Evolutionary conservation across 805 yeast species (phyloP), one percentile per base, ranked within the genome.

Genomic region (Osmozyma mogii): DNA sequence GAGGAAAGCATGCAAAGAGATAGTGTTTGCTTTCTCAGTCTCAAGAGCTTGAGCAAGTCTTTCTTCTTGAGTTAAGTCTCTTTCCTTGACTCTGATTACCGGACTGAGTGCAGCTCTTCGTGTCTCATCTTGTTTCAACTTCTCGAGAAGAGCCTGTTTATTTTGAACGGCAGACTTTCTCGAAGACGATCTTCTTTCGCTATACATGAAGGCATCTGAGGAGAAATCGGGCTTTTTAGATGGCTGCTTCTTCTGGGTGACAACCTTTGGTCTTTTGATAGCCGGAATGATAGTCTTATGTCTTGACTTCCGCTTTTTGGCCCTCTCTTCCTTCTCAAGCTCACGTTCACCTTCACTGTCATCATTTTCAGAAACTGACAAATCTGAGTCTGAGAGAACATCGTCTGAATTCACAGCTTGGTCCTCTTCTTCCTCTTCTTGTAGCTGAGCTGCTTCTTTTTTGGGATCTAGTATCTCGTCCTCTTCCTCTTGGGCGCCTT

Each of bases 31-130:
- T 48, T 70, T 68, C 54, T 92, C 98, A 0, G 96, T 92, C 43
- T 78, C 81, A 26, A 77, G 61, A 1, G 98, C 97, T 50, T 85
- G 92, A n/a, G 70, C 78, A 25, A 82, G 54, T 23, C 79, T 61
- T 47, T 82, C 84, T 35, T 74, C 85, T 43, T 81, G 81, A 0
- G 92, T 80, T 46, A 75, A 58, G 58, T 75, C 75, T 11, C 53
- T 52, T 28, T 64, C 58, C 35, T 65, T 55, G 6, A 54, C 50
- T 17, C 61, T 51, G 1, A 56, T 52, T 4, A 65, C 59, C 0
- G 69, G 75, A 26, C 66, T 41, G 45, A 49, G 44, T 58, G 58
- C 50, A 64, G 72, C 54, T 35, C 74, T 58, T 44, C 80, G 67
- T 33, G 69, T 69, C 53, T 83, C 92, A 36, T 75, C 77, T 43